Conservation (phyloP, 805 yeast genomes). For the Starmerella floris region DNA sequence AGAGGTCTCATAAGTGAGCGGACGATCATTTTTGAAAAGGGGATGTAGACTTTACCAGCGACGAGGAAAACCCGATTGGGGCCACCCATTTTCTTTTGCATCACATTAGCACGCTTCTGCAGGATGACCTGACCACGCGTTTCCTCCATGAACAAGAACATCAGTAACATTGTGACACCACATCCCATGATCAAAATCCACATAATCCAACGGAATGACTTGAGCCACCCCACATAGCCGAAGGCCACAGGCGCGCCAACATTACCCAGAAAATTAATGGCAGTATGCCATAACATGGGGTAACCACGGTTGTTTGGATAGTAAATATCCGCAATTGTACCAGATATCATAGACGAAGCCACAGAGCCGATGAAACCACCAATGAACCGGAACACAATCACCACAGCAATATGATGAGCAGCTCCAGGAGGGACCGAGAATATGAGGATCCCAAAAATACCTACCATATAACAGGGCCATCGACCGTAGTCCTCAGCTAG, state of each 20-base stretch:
- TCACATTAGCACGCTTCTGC: conserved; percentile 35
- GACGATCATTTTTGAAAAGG: conserved; percentile 34
- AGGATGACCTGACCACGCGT: conserved; percentile 45
- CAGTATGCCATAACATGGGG: conserved; percentile 53
- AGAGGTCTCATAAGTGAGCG: conserved; percentile 47
- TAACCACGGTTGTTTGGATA: conserved; percentile 44
- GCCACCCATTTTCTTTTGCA: conserved; percentile 21
- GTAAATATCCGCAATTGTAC: conserved; percentile 58
- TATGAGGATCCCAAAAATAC: conserved; percentile 34
- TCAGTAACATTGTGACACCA: conserved; percentile 39
- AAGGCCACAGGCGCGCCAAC: conserved; percentile 50
- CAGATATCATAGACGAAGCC: conserved; percentile 62
- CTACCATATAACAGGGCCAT: conserved; percentile 32
- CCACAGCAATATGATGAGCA: conserved; percentile 45
- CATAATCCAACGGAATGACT: conserved; percentile 62
- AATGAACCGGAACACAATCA: conserved; percentile 50
- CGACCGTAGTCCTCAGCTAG: conserved; percentile 45
- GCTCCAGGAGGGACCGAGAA: conserved; percentile 33
- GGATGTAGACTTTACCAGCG: conserved; percentile 25
- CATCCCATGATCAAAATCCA: conserved; percentile 46
- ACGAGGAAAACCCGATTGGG: conserved; percentile 13
- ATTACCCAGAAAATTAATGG: conserved; percentile 51
- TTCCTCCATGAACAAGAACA: conserved; percentile 42
- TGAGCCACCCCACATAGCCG: conserved; percentile 45
- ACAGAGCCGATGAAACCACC: conserved; percentile 65